Conservation (phyloP, 2,329 filamentous ascomycete species). For the Cordyceps cicadae region DNA sequence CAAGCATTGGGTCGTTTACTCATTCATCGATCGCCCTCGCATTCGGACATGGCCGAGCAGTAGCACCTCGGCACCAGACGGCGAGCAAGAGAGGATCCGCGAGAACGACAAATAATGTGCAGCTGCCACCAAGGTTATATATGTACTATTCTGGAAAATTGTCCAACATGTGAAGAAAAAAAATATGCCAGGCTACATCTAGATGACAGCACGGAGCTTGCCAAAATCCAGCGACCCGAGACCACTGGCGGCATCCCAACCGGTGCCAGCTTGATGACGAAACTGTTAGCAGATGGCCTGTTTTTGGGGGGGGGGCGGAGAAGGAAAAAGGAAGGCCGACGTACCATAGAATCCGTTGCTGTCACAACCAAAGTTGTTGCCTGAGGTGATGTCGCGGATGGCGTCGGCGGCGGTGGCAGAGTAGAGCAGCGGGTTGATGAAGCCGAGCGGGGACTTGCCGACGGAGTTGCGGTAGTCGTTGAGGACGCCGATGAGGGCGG, state of each 20-base stretch:
- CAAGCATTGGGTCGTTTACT: too few relatives aligned
- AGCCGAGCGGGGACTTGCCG: conserved; percentile 8
- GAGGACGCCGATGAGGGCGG: conserved; percentile 2
- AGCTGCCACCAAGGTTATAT: background rate
- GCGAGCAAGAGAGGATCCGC: background rate
- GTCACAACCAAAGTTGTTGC: conserved; percentile 9
- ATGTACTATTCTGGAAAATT: background rate
- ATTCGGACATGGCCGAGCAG: too few relatives aligned
- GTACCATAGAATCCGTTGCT: conserved; percentile 1
- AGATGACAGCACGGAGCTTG: conserved; percentile 1
- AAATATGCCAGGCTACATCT: background rate
- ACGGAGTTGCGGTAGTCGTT: conserved; percentile 9
- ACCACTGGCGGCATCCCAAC: conserved; percentile 2
- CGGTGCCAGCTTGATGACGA: background rate
- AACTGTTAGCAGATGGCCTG: background rate
- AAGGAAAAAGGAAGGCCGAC: background rate
- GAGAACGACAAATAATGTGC: background rate
- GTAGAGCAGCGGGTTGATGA: conserved; percentile 10
- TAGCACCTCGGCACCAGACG: too few relatives aligned
- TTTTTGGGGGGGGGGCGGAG: background rate
- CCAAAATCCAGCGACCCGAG: conserved; percentile 1
- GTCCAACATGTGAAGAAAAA: background rate
- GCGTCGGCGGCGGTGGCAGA: conserved; percentile 10
- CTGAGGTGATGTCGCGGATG: conserved; percentile 6
- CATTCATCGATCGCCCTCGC: too few relatives aligned